Evolutionary conservation across 257 asterid genomes (phyloP).

Genomic region (Ehretia macrophylla): DNA sequence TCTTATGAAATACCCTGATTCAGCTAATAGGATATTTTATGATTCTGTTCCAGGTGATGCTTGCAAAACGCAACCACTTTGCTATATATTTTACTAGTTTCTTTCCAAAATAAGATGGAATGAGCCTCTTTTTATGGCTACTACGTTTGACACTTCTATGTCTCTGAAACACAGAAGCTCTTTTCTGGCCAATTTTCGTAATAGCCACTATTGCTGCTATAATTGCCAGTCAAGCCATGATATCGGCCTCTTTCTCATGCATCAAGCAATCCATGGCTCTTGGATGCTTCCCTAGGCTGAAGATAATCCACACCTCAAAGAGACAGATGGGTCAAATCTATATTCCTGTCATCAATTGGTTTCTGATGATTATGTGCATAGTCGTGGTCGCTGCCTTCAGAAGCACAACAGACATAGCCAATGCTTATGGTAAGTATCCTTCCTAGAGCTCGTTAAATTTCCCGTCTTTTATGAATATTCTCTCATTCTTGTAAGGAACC

Average conservation of each 20-base stretch:
- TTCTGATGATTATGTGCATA: slow-evolving; percentile 90
- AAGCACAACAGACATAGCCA: slow-evolving; percentile 83
- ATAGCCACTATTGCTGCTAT: slow-evolving; percentile 86
- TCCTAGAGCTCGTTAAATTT: background rate
- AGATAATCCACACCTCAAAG: slow-evolving; percentile 87
- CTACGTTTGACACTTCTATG: slow-evolving; percentile 14
- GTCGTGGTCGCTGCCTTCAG: slow-evolving; percentile 78
- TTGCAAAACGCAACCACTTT: background rate
- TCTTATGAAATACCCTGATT: slow-evolving; percentile 60
- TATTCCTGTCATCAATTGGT: slow-evolving; percentile 88
- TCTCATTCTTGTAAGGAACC: background rate
- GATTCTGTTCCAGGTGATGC: slow-evolving; percentile 83
- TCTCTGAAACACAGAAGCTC: slow-evolving; percentile 41
- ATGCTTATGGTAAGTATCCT: slow-evolving; percentile 70
- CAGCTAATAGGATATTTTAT: slow-evolving; percentile 56
- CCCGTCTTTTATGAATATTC: background rate
- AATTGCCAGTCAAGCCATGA: slow-evolving; percentile 98
- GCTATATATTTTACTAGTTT: background rate
- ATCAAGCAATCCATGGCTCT: slow-evolving; percentile 97
- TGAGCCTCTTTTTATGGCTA: background rate
- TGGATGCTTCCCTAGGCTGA: slow-evolving; percentile 93
- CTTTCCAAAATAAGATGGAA: background rate
- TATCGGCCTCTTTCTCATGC: slow-evolving; percentile 94
- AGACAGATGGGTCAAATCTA: slow-evolving; percentile 91
- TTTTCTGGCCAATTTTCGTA: slow-evolving; percentile 90